These are phyloP conservation scores for Cerioporus squamosus DNA, from an alignment of 1,284 basidiomycete genomes.

Conservation along the genomic window DNA sequence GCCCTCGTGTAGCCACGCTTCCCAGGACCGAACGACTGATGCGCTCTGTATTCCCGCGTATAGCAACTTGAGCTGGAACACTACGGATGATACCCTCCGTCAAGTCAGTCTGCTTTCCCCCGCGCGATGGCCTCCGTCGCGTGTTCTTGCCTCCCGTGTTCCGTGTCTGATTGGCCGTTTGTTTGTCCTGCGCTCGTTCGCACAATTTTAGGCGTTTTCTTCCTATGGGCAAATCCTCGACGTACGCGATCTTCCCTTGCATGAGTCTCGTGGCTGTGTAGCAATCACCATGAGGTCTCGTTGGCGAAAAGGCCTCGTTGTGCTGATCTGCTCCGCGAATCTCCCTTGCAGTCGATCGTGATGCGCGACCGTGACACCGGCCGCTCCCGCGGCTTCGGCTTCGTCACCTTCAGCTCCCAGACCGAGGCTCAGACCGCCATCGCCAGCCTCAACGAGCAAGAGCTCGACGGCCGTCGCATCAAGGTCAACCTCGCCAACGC, in stretches of 20 bases:
- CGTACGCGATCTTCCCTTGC: slow-evolving; percentile 63
- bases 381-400: slow-evolving; percentile 95
- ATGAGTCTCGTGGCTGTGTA: slow-evolving; percentile 23
- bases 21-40: slow-evolving; percentile 37
- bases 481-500: slow-evolving; percentile 96
- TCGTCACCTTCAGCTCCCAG: slow-evolving; percentile 76
- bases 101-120: slow-evolving; percentile 82
- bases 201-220: slow-evolving; percentile 69
- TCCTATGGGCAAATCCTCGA: slow-evolving; percentile 72
- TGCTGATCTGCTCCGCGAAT: slow-evolving; percentile 19
- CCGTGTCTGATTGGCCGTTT: slow-evolving; percentile 40
- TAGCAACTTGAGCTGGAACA: slow-evolving; percentile 94
- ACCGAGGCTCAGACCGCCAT: slow-evolving; percentile 86
- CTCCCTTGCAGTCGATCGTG: slow-evolving; percentile 79
- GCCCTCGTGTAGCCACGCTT: slow-evolving; percentile 10
- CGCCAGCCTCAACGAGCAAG: slow-evolving; percentile 82
- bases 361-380: slow-evolving; percentile 98
- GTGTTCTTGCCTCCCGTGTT: slow-evolving; percentile 34
- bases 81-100: slow-evolving; percentile 87
- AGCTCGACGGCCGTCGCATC: slow-evolving; percentile 92
- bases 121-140: too few relatives aligned
- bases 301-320: slow-evolving; percentile 2
- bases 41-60: slow-evolving; percentile 34
- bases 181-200: slow-evolving; percentile 30
- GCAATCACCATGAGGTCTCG: slow-evolving; percentile 11